These are phyloP conservation scores for Trametes cubensis DNA, from an alignment of 768 basidiomycete genomes.

Conservation along the genomic window DNA sequence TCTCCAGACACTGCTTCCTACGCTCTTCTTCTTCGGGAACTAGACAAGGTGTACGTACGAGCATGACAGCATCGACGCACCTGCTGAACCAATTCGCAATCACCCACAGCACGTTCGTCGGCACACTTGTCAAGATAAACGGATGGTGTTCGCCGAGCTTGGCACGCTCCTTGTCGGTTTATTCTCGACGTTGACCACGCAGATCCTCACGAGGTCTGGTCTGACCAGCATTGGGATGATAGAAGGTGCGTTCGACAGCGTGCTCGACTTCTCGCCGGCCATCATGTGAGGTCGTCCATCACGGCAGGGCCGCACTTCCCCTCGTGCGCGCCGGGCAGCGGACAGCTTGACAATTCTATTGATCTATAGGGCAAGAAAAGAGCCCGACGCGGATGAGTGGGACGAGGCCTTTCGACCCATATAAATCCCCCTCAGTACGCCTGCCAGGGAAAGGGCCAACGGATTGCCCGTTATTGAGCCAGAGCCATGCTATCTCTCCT, in stretches of 20 bases:
- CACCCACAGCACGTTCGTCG: slow-evolving; percentile 15
- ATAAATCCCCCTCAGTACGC: neutral
- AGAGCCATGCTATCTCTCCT: slow-evolving; percentile 2
- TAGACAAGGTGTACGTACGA: neutral
- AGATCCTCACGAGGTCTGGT: slow-evolving; percentile 18
- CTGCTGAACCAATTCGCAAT: neutral
- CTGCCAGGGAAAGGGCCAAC: neutral
- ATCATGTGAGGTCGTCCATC: slow-evolving; percentile 21
- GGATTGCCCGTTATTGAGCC: neutral
- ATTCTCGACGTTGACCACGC: slow-evolving; percentile 20
- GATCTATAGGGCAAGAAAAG: neutral
- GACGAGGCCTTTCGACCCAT: neutral
- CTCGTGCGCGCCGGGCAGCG: neutral
- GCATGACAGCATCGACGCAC: neutral
- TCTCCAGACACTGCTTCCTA: too few species aligned
- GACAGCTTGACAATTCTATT: neutral
- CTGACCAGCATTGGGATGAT: neutral
- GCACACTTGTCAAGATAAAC: neutral
- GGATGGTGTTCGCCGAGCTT: slow-evolving; percentile 1
- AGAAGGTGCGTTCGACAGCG: slow-evolving; percentile 15
- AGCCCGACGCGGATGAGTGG: neutral
- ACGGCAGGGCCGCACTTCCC: slow-evolving; percentile 15
- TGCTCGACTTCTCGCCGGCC: slow-evolving; percentile 16
- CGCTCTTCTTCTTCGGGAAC: neutral
- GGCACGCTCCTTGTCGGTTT: slow-evolving; percentile 10